These are phyloP conservation scores for Grosmannia huntii DNA, from an alignment of 2,329 filamentous ascomycete genomes.

Conservation along the genomic window DNA sequence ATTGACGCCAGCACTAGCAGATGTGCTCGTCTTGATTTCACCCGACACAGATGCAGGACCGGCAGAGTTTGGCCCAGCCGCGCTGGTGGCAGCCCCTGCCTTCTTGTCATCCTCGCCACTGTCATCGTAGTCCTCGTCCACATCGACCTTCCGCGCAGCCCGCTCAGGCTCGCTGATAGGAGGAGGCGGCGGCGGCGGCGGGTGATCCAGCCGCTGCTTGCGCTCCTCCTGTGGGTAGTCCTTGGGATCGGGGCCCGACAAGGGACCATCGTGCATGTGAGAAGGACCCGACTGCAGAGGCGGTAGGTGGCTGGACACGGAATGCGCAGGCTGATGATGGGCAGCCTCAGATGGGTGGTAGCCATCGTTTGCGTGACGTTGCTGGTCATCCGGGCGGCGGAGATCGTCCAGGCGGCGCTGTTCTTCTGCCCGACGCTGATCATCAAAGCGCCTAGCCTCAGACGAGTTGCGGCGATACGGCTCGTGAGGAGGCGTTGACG, in stretches of 20 bases:
- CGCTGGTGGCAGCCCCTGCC: conserved; percentile 15
- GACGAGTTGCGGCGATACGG: conserved; percentile 67
- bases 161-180: conserved; percentile 60
- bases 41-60: conserved; percentile 29
- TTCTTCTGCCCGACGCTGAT: conserved; percentile 42
- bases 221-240: conserved; percentile 45
- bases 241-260: conserved; percentile 32
- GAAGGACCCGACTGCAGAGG: conserved; percentile 50
- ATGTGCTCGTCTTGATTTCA: conserved; percentile 40
- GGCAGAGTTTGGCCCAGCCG: conserved; percentile 4
- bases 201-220: conserved; percentile 29
- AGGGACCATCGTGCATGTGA: conserved; percentile 37
- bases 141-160: conserved; percentile 87
- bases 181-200: conserved; percentile 32
- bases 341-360: conserved; percentile 91
- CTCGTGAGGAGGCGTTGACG: conserved; percentile 59
- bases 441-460: conserved; percentile 53
- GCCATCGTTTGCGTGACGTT: conserved; percentile 60
- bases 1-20: conserved; percentile 34
- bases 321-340: conserved; percentile 60
- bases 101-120: conserved; percentile 79
- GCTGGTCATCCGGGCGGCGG: conserved; percentile 43
- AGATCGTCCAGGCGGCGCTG: conserved; percentile 48
- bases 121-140: conserved; percentile 96
- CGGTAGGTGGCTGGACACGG: conserved; percentile 45